A percentile compares a stretch with the other conserved stretches of the same genome.
These are phyloP conservation scores for Haematococcus sp. DNA, from an alignment of 139 green algal species.

Conservation along the genomic window DNA sequence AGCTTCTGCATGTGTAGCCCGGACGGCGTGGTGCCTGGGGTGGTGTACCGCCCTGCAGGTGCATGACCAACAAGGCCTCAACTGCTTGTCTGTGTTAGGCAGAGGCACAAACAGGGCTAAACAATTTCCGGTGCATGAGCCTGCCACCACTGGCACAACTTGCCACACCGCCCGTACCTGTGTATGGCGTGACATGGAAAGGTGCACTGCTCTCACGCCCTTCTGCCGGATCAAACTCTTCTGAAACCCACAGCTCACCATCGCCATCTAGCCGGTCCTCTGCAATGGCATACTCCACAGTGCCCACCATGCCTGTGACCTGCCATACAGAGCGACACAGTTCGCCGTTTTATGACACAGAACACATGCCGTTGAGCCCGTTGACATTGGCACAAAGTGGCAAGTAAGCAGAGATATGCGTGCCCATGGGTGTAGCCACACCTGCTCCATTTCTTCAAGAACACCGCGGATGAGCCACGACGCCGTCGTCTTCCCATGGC, in stretches of 20 bases:
- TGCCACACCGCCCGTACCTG: neutral
- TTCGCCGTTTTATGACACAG: too few relatives aligned
- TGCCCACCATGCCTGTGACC: slow-evolving; percentile 64
- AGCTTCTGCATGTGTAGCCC: slow-evolving; percentile 66
- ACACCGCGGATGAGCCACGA: slow-evolving; percentile 87
- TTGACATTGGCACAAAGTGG: slow-evolving; percentile 26
- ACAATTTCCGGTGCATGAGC: neutral
- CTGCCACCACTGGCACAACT: too few relatives aligned
- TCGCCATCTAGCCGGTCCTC: slow-evolving; percentile 61
- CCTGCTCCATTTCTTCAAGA: slow-evolving; percentile 78
- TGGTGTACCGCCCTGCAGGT: slow-evolving; percentile 31
- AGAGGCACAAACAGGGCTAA: neutral
- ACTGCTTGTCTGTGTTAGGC: too few relatives aligned
- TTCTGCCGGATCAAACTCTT: slow-evolving; percentile 64
- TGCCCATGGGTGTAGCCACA: too few relatives aligned
- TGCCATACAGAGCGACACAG: too few relatives aligned
- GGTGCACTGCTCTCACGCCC: slow-evolving; percentile 64
- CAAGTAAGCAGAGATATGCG: too few relatives aligned
- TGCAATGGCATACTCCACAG: slow-evolving; percentile 71
- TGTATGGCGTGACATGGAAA: slow-evolving; percentile 75
- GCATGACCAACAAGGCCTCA: too few relatives aligned
- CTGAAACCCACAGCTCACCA: slow-evolving; percentile 70
- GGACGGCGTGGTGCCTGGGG: neutral
- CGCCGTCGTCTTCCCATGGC: slow-evolving; percentile 92
- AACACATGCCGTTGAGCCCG: too few relatives aligned